Percentiles rank a stretch among this genome's conserved stretches.
phyloP scores from a whole-genome alignment of 352 stramenopile genomes.

The Pythium guiyangense region DNA sequence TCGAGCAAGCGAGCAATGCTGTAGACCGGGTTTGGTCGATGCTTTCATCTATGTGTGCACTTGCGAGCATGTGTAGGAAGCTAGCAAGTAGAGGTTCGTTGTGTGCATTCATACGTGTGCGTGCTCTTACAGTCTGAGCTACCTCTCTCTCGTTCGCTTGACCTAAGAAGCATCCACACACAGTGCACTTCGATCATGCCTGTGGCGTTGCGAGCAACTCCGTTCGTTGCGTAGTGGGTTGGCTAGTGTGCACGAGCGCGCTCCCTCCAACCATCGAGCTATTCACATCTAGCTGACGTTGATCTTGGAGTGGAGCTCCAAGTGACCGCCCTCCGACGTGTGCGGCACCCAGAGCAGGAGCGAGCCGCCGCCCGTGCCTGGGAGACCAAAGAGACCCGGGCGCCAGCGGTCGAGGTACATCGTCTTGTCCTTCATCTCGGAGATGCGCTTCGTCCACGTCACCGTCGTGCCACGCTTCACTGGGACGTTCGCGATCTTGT shows the following conservation, averaged over 20 bases:
- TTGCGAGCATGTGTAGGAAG: too few species aligned
- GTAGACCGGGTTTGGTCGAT: too few species aligned
- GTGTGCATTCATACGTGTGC: too few species aligned
- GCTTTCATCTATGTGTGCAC: too few species aligned
- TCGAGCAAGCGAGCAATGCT: too few species aligned
- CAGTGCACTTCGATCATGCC: neutral
- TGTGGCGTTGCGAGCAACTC: neutral
- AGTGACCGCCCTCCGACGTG: slow-evolving; percentile 27
- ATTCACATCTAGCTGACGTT: slow-evolving; percentile 29
- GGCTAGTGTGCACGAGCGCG: too few species aligned
- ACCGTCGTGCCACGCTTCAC: slow-evolving; percentile 29
- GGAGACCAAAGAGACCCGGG: slow-evolving; percentile 43
- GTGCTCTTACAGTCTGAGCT: neutral
- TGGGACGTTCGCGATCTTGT: slow-evolving; percentile 35
- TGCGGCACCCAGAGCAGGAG: slow-evolving; percentile 56
- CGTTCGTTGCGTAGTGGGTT: too few species aligned
- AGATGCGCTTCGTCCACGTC: slow-evolving; percentile 28
- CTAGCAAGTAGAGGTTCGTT: too few species aligned
- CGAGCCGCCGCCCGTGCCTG: slow-evolving; percentile 53
- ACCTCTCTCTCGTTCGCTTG: neutral
- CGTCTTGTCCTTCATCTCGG: slow-evolving; percentile 43
- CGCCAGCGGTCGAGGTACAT: slow-evolving; percentile 71
- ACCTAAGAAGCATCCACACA: too few species aligned
- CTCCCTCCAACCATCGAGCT: too few species aligned
- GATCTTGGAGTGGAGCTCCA: slow-evolving; percentile 42